Base-by-base conservation (phyloP, 805 yeast genomes). In the Candida cerambycidarum region DNA sequence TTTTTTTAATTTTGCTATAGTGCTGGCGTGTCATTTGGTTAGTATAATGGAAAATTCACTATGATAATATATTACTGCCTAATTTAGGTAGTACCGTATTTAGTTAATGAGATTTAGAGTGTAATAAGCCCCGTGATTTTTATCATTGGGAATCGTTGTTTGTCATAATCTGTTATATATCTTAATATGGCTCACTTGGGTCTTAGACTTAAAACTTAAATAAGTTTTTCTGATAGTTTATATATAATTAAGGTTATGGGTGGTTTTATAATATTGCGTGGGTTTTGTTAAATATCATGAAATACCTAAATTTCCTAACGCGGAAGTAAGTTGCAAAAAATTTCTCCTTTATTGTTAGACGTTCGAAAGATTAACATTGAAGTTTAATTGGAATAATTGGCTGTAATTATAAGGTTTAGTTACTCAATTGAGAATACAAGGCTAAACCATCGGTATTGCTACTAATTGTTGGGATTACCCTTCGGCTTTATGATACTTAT, bases 301-400 rank as follows among this genome's bases (percentile, higher is more conserved):
- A 7, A 14, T 28, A 10, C n/a, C 15, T 34, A 34, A 34, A 34
- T 34, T 34, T 34, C 38, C 38, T 34, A 34, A 34, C 38, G 38
- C 38, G 38, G 38, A 8, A 23, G 19, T 8, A 34, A 34, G 38
- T 34, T 23, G 29, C 38, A 34, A 21, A 34, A 24, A 34, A 15
- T 21, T 18, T 23, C 29, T 15, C 21, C 33, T 15, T n/a, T 30
- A 30, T 16, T 15, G 12, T 30, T 16, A 8, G 7, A 30, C 33
- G 8, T 8, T 30, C 15, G 8, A 16, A 30, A n/a, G 16, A 25
- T 13, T 30, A 30, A 30, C 13, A 16, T 30, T 16, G 13, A 12
- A 30, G 21, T 30, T 30, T 30, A 9, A 16, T 30, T 15, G 33
- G 11, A 7, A 7, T 25, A 25, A 25, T 25, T 25, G 29, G 29